Base-by-base conservation (phyloP, 2,329 filamentous ascomycete species). In the Xylaria sp. region DNA sequence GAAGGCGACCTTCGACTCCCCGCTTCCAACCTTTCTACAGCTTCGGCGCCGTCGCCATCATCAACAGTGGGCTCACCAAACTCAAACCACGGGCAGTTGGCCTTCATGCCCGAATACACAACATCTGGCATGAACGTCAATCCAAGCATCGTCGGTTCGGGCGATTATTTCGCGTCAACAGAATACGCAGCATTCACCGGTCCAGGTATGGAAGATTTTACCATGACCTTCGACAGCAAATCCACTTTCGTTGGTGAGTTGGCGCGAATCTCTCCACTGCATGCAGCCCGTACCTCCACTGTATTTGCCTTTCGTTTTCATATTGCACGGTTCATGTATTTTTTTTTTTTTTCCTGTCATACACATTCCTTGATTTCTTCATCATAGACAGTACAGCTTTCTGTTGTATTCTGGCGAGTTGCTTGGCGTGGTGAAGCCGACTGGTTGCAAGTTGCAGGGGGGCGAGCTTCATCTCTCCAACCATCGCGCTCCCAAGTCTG, bases 51-150 rank as follows among this genome's bases (percentile, higher is more conserved):
- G 61, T 92, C 90, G 3, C 83, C 89, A 6, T 92, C 90, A 0
- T 92, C 90, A 8, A 88, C 87, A 62, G 86, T 90, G 69, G 89
- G 89, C 65, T 92, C 90, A 24, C 90, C 90, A 30, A 87, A 89
- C 74, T 90, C 89, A 1, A 85, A 86, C 70, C 85, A 87, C 74
- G 85, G 85, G 64, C 86, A 87, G 72, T 79, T 86, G 71, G 86
- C 86, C 69, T 82, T 83, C 74, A 84, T 88, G 59, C 83, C 88
- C 54, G 87, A 89, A 68, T 92, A 89, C 79, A 84, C 71, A 79
- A 83, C 68, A 78, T 82, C 67, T 80, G 85, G 85, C 61, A 81
- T 92, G 42, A 87, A 85, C 59, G 82, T 91, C 64, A 88, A 86
- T 72, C 90, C 90, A 34, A 82, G 84, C 75, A 91, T 93, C 69